phyloP scores from a whole-genome alignment of 441 rosid species.

The Syzygium syzygioides region DNA sequence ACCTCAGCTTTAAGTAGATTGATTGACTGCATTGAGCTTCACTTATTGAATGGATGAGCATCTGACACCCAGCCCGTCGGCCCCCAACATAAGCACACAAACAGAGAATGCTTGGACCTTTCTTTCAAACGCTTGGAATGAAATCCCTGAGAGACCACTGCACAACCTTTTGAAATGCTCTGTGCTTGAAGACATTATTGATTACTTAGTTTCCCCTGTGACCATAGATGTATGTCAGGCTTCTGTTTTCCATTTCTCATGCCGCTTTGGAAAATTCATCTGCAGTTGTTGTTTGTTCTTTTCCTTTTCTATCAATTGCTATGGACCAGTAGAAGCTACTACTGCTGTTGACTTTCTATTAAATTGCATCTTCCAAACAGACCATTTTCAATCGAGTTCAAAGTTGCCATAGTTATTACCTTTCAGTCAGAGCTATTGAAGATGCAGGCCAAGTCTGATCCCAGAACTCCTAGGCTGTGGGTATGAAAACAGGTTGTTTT shows the following conservation, averaged over 20 bases:
- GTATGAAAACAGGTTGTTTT: constrained; percentile 26
- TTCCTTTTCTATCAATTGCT: not conserved
- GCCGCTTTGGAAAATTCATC: not conserved
- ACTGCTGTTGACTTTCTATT: not conserved
- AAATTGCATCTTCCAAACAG: constrained; percentile 27
- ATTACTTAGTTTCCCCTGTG: not conserved
- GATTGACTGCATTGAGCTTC: not conserved
- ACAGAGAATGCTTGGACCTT: not conserved
- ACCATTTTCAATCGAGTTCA: constrained; percentile 85
- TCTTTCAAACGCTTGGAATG: not conserved
- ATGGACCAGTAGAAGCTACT: not conserved
- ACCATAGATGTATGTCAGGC: not conserved
- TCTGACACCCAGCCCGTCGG: not conserved
- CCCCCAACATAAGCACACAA: not conserved
- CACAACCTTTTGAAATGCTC: not conserved
- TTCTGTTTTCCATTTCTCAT: not conserved
- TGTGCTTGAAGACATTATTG: not conserved
- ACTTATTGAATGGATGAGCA: not conserved
- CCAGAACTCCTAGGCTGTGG: constrained; percentile 87
- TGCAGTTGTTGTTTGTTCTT: not conserved
- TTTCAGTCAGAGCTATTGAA: constrained; percentile 63
- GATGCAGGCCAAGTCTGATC: constrained; percentile 66
- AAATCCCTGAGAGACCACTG: not conserved
- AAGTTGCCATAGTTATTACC: constrained; percentile 57
- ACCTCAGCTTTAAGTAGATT: not conserved